These are phyloP conservation scores for Mycena polygramma DNA, from an alignment of 768 basidiomycete genomes.

Conservation along the genomic window DNA sequence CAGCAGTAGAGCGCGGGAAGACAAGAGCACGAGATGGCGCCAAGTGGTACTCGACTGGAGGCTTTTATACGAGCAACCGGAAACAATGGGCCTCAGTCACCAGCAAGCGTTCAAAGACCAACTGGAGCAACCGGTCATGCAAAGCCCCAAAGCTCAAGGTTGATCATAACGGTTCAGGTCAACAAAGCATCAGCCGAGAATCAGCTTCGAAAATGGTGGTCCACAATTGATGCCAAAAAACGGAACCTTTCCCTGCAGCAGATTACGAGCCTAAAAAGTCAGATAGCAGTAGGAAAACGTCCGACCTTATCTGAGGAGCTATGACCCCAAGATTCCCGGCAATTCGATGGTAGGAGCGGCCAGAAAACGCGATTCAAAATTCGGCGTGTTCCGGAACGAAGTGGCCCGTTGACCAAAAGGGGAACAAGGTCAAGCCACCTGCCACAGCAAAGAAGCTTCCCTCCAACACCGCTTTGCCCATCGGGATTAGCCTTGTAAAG, in stretches of 20 bases:
- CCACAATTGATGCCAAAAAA: slow-evolving; percentile 26
- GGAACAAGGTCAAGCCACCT: slow-evolving; percentile 33
- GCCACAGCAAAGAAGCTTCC: slow-evolving; percentile 21
- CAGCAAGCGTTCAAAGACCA: slow-evolving; percentile 24
- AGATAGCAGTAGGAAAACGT: background rate
- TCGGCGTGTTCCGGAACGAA: slow-evolving; percentile 23
- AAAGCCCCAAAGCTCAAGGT: slow-evolving; percentile 27
- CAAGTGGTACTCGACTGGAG: slow-evolving; percentile 3
- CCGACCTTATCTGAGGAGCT: too few species aligned
- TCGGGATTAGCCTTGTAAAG: slow-evolving; percentile 1
- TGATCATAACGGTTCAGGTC: slow-evolving; percentile 33
- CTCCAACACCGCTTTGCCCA: slow-evolving; percentile 18
- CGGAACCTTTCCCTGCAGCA: background rate
- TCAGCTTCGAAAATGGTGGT: slow-evolving; percentile 35
- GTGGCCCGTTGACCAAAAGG: slow-evolving; percentile 22
- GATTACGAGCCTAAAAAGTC: background rate
- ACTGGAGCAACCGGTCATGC: slow-evolving; percentile 23
- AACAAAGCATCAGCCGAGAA: slow-evolving; percentile 36
- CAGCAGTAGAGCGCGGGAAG: slow-evolving; percentile 13
- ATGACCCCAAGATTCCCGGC: background rate
- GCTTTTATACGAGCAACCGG: slow-evolving; percentile 14
- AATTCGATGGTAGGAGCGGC: background rate
- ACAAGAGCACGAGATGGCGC: slow-evolving; percentile 1
- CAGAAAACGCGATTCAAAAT: background rate
- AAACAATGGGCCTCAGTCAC: slow-evolving; percentile 24